Conservation (phyloP, 192 early-diverging fungal species). For the Rhizophagus sp. region DNA sequence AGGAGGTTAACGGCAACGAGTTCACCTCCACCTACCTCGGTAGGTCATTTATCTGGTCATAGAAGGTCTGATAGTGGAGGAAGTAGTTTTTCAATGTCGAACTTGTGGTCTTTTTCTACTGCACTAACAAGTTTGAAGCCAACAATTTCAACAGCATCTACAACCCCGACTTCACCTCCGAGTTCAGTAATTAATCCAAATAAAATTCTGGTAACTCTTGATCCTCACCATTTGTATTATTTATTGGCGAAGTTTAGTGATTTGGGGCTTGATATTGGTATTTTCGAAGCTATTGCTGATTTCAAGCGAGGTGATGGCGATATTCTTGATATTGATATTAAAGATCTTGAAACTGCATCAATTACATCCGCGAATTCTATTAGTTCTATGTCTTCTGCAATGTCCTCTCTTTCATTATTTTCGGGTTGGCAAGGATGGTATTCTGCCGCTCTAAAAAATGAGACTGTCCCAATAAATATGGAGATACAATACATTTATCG, state of each 20-base stretch:
- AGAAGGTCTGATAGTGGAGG: slow-evolving; percentile 25
- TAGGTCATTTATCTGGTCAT: slow-evolving; percentile 20
- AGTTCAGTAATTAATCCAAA: slow-evolving; percentile 17
- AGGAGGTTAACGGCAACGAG: slow-evolving; percentile 34
- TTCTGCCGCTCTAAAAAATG: slow-evolving; percentile 27
- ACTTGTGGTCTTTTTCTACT: slow-evolving; percentile 33
- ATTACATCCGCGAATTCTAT: slow-evolving; percentile 34
- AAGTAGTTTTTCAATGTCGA: slow-evolving; percentile 18
- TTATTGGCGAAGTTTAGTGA: slow-evolving; percentile 44
- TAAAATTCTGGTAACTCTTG: slow-evolving; percentile 34
- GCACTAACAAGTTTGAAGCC: slow-evolving; percentile 33
- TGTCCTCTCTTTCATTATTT: slow-evolving; percentile 44
- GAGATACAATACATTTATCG: slow-evolving; percentile 54
- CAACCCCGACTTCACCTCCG: slow-evolving; percentile 34
- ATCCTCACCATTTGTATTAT: slow-evolving; percentile 48
- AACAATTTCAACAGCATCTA: slow-evolving; percentile 33
- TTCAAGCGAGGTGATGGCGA: neutral
- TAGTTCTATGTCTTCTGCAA: slow-evolving; percentile 44
- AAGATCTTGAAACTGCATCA: slow-evolving; percentile 19
- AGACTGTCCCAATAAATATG: slow-evolving; percentile 38
- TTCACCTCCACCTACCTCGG: neutral
- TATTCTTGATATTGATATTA: neutral
- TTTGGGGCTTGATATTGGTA: slow-evolving; percentile 42
- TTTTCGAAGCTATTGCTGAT: slow-evolving; percentile 15
- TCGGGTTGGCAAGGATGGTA: slow-evolving; percentile 51